These are phyloP conservation scores for Cetraspora pellucida DNA, from an alignment of 192 early-diverging fungal genomes.

Conservation along the genomic window DNA sequence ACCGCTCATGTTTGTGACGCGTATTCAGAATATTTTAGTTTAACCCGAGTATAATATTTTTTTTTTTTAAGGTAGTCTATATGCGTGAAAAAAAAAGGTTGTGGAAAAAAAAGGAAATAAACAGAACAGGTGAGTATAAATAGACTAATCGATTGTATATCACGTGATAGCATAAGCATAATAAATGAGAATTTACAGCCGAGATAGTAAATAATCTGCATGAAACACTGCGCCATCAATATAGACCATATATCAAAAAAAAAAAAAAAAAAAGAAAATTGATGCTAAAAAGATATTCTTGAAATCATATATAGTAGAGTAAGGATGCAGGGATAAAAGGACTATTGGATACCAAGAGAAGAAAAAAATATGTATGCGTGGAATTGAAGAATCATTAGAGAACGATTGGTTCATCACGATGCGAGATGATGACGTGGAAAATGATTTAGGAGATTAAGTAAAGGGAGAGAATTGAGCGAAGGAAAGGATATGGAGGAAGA, in stretches of 20 bases:
- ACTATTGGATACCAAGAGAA: not conserved
- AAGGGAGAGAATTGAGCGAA: not conserved
- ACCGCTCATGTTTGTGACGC: constrained; percentile 4
- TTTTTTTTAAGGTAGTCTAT: not conserved
- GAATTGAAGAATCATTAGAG: not conserved
- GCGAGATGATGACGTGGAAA: not conserved
- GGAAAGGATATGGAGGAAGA: not conserved
- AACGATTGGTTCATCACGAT: not conserved
- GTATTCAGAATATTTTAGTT: constrained; percentile 11
- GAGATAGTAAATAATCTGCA: constrained; percentile 22
- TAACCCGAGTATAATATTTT: not conserved
- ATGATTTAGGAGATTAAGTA: not conserved
- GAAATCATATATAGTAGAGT: not conserved
- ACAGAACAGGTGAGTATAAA: not conserved
- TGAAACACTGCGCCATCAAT: not conserved
- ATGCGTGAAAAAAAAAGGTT: constrained; percentile 2
- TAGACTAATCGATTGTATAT: not conserved
- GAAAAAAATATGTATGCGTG: constrained; percentile 6
- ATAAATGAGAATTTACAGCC: not conserved
- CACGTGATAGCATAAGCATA: not conserved
- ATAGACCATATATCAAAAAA: not conserved
- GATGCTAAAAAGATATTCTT: not conserved
- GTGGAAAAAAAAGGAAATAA: constrained; percentile 17
- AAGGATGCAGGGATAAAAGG: not conserved
- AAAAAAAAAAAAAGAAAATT: not conserved